A percentile compares a stretch with the other conserved stretches of the same genome.
Conservation (phyloP, 345 rosid species). For the Euphorbia lathyris region DNA sequence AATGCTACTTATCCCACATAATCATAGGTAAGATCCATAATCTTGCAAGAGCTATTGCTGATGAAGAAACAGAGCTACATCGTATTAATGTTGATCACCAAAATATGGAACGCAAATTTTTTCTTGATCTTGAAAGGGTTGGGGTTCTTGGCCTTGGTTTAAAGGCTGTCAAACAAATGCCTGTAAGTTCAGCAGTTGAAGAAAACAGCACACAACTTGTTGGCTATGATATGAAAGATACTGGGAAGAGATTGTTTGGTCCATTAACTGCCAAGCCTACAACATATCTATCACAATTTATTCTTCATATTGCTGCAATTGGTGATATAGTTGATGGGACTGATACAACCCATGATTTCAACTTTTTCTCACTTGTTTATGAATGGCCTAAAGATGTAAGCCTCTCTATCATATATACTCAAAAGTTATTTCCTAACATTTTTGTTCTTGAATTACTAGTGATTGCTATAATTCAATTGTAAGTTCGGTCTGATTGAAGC, state of each 20-base stretch:
- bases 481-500: neutral
- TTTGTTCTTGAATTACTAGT: neutral
- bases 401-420: neutral
- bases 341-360: conserved; percentile 98
- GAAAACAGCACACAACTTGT: conserved; percentile 44
- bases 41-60: conserved; percentile 90
- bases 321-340: conserved; percentile 99
- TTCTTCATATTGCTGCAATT: conserved; percentile 90
- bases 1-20: conserved; percentile 25
- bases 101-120: conserved; percentile 36
- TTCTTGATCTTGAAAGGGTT: conserved; percentile 47
- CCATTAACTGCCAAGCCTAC: conserved; percentile 74
- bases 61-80: conserved; percentile 71
- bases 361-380: conserved; percentile 86
- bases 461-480: neutral
- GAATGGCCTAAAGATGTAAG: conserved; percentile 99
- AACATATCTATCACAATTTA: conserved; percentile 86
- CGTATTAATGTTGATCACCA: conserved; percentile 46
- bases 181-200: conserved; percentile 41
- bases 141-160: conserved; percentile 93
- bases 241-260: conserved; percentile 77
- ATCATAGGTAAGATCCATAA: conserved; percentile 90
- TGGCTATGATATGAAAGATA: conserved; percentile 61
- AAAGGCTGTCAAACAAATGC: conserved; percentile 48
- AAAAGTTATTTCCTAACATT: neutral